Base-by-base conservation (phyloP, 129 eudicot species). In the Artemisia tridentata region DNA sequence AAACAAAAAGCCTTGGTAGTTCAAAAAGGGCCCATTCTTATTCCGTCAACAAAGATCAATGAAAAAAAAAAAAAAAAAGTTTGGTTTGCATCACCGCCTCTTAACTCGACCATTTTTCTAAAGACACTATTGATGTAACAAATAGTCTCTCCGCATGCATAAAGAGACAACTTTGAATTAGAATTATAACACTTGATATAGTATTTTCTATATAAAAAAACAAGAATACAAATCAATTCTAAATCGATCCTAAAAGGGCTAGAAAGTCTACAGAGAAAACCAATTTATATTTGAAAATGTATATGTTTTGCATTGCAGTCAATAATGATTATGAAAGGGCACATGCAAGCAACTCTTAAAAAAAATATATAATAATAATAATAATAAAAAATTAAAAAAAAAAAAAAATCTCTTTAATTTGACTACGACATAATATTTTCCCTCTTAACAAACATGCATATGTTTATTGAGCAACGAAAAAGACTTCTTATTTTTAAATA, bases 261-360 rank as follows among this genome's bases (percentile, higher is more conserved):
- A 34, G 43, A 34, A 34, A 34, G 43, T 34, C 43, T 34, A 5
- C 43, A 34, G 0, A 5, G 6, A 34, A 38, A 38, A 38, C 45
- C 45, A 38, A 38, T 38, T 34, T 38, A 38, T 38, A 38, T 38
- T 38, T 38, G 45, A 38, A 38, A 38, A 38, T 69, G 51, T 66
- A 46, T 1, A 56, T 58, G 67, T 29, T 23, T 20, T 64, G 46
- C 64, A 65, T 46, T 56, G 66, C 53, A 62, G 80, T 77, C 76
- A 77, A 77, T 25, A 7, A 52, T 41, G 80, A 77, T 61, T 61
- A 77, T 12, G 80, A 54, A 66, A 53, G 11, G 15, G 75, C 80
- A 77, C 75, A 77, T 77, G 80, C 80, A 77, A 62, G 71, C 75
- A 61, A 51, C 71, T 68, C 56, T 14, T n/a, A 8, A 53, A n/a